These are phyloP conservation scores for Amanita rubescens DNA, from an alignment of 768 basidiomycete species.

Conservation along the genomic window DNA sequence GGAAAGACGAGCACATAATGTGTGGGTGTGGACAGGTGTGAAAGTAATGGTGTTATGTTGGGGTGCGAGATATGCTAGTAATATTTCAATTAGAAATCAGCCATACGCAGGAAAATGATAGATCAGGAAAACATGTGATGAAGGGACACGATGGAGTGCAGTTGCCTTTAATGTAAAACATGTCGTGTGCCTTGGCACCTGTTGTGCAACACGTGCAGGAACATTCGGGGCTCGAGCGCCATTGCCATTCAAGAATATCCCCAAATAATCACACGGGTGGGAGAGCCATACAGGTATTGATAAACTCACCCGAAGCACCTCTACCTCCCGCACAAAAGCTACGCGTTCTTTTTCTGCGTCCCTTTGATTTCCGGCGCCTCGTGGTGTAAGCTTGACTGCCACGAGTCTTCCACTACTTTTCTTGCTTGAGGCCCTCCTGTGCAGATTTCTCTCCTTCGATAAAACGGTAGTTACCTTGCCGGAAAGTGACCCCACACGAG, in stretches of 20 bases:
- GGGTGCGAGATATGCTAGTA: constrained; percentile 72
- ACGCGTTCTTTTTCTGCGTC: constrained; percentile 69
- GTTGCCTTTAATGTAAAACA: not conserved
- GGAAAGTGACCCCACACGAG: constrained; percentile 6
- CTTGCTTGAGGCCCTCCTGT: not conserved
- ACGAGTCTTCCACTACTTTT: constrained; percentile 26
- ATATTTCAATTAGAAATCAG: not conserved
- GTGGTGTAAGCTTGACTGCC: constrained; percentile 41
- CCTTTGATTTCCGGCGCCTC: constrained; percentile 21
- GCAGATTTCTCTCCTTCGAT: not conserved
- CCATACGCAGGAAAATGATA: not conserved
- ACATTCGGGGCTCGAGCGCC: not conserved
- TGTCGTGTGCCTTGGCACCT: not conserved
- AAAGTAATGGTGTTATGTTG: constrained; percentile 64
- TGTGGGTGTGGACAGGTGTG: constrained; percentile 60
- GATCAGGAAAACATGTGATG: not conserved
- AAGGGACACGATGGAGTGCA: not conserved
- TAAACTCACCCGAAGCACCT: constrained; percentile 63
- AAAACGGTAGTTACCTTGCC: constrained; percentile 9
- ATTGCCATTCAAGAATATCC: not conserved
- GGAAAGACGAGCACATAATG: constrained; percentile 80
- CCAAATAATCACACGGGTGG: constrained; percentile 5
- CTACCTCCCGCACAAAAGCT: constrained; percentile 76
- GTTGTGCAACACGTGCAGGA: not conserved
- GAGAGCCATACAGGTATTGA: constrained; percentile 4